phyloP scores from a whole-genome alignment of 257 asterid genomes.

The Gardenia jasminoides region DNA sequence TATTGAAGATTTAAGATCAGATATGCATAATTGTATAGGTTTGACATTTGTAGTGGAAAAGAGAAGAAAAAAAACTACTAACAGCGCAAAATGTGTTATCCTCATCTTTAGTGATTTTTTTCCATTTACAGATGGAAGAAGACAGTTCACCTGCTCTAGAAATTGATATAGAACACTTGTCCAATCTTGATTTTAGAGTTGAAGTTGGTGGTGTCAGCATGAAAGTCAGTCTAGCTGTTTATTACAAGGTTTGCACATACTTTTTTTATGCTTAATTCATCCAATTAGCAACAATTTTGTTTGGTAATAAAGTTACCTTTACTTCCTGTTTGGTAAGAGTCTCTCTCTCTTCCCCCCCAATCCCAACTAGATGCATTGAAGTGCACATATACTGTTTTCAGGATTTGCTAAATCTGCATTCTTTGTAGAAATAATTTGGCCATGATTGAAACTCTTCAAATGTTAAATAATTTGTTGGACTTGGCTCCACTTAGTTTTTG shows the following conservation, averaged over 20 bases:
- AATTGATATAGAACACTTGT: slow-evolving; percentile 52
- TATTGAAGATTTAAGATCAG: slow-evolving; percentile 13
- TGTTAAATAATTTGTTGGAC: neutral
- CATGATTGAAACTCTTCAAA: neutral
- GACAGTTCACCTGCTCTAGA: slow-evolving; percentile 48
- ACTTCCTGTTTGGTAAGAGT: neutral
- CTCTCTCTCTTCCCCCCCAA: too few relatives aligned
- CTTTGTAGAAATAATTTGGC: neutral
- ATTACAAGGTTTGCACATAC: slow-evolving; percentile 53
- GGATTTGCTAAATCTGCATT: neutral
- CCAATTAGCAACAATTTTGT: neutral
- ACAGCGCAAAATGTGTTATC: neutral
- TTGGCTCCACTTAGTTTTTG: neutral
- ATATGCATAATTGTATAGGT: slow-evolving; percentile 11
- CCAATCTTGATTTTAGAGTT: slow-evolving; percentile 62
- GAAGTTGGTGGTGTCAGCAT: slow-evolving; percentile 74
- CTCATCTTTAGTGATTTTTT: neutral
- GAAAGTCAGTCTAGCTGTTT: slow-evolving; percentile 66
- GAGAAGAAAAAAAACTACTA: neutral
- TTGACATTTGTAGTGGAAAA: neutral
- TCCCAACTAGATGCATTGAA: neutral
- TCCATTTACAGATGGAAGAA: slow-evolving; percentile 58
- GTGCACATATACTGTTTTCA: neutral
- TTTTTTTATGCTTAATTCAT: neutral
- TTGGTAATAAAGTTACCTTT: neutral